phyloP scores from a whole-genome alignment of 805 yeast species.

The Wilhelminamyces savonicus region DNA sequence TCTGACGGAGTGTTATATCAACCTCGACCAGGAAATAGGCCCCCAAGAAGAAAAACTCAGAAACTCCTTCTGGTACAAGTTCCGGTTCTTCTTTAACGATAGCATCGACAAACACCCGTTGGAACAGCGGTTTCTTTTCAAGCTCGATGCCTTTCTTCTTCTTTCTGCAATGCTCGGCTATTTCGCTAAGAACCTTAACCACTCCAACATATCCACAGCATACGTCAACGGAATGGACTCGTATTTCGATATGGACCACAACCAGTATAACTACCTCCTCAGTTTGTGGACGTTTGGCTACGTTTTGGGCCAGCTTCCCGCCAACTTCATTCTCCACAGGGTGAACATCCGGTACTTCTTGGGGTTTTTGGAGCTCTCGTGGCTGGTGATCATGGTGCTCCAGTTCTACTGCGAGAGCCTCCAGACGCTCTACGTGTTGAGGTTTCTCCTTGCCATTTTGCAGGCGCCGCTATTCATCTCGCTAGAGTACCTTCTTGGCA shows the following conservation, averaged over 20 bases:
- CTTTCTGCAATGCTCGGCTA: conserved; percentile 50
- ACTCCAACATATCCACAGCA: conserved; percentile 37
- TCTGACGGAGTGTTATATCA: too few species aligned
- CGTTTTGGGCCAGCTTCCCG: conserved; percentile 46
- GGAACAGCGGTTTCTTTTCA: conserved; percentile 39
- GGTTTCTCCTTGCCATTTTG: conserved; percentile 22
- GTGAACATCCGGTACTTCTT: neutral
- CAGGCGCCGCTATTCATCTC: conserved; percentile 1
- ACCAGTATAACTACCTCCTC: conserved; percentile 39
- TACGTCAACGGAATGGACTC: conserved; percentile 44
- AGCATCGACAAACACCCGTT: conserved; percentile 29
- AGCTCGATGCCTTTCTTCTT: conserved; percentile 52
- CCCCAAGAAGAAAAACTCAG: too few species aligned
- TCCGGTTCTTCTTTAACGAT: conserved; percentile 23
- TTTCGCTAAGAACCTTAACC: conserved; percentile 40
- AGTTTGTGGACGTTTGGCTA: conserved; percentile 48
- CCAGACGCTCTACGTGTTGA: conserved; percentile 20
- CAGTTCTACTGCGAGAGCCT: conserved; percentile 18
- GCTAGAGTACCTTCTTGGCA: conserved; percentile 17
- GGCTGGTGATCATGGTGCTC: conserved; percentile 31
- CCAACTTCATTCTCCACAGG: too few species aligned
- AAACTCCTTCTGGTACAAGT: too few species aligned
- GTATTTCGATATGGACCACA: conserved; percentile 31
- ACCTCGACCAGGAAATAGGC: too few species aligned
- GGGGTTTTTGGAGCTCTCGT: neutral